Evolutionary conservation across 495 filamentous ascomycete genomes (phyloP), one percentile per base, ranked within the genome.

Genomic region (Annulohypoxylon moriforme): DNA sequence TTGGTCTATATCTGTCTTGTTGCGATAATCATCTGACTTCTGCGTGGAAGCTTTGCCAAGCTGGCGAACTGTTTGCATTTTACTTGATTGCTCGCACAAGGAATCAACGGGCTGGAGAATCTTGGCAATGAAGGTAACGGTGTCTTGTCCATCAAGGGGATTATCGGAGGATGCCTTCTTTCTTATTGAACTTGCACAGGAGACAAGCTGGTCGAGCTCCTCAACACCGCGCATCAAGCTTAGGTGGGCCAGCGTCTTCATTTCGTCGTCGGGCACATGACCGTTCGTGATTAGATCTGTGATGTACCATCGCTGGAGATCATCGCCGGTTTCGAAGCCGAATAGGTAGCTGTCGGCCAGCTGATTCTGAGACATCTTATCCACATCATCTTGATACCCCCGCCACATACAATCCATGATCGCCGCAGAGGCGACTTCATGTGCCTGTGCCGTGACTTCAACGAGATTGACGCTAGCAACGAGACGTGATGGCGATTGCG

Each of bases 121-220:
- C 27, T 65, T 60, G 33, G 65, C 14, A 25, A 77, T 31, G 31
- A 72, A 77, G 38, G 71, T 57, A 9, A 76, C 62, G 0, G 65
- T 34, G 56, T 76, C 73, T 49, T 64, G 73, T 33, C 64, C 73
- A 13, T 77, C 75, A 5, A 75, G 61, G 1, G 72, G 62, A 13
- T 75, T n/a, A 8, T 58, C 25, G 27, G 52, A 69, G 4, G 63
- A 64, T 11, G 60, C 61, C 31, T 53, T 71, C 11, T 75, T 60
- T 52, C 58, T 72, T 64, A 81, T 63, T 4, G 73, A n/a, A 9
- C 31, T 53, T 7, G 81, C 81, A 44, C 77, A 75, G 6, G 47
- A 61, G 13, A 81, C 53, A 38, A 78, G 62, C 74, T 79, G 73
- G 5, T 76, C 46, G 74, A 75, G 81, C 38, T 82, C 73, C 59